Evolutionary conservation across 495 filamentous ascomycete genomes (phyloP).

Genomic region (Penicillium daleae): DNA sequence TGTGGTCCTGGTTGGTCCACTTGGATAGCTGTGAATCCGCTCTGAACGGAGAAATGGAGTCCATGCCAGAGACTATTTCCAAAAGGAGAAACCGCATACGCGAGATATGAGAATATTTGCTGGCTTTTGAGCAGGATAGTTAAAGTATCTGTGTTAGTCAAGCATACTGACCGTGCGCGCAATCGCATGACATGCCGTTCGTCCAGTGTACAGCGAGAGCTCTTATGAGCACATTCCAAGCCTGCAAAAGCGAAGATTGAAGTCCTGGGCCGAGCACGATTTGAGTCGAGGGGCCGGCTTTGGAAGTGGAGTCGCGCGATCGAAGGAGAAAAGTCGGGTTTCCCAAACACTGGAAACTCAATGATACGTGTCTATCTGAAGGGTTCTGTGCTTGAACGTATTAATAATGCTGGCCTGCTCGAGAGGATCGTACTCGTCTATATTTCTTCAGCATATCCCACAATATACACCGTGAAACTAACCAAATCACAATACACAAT

Average conservation of each 20-base stretch:
- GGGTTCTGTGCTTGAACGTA: neutral
- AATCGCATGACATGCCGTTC: neutral
- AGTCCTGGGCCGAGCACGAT: neutral
- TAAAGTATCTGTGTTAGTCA: neutral
- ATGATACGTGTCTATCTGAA: neutral
- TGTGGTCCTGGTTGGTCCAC: neutral
- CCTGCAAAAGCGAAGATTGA: neutral
- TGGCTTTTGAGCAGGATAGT: neutral
- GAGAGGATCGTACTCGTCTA: neutral
- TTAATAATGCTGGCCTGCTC: conserved; percentile 10
- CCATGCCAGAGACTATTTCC: neutral
- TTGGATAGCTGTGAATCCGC: neutral
- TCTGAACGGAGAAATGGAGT: neutral
- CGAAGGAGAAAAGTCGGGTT: neutral
- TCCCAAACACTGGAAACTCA: neutral
- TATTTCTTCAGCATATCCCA: neutral
- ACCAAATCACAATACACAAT: too few species aligned
- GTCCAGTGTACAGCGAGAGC: neutral
- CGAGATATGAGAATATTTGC: conserved; percentile 1
- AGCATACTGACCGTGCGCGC: neutral
- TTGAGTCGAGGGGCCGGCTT: neutral
- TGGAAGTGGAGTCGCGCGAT: neutral
- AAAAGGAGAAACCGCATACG: neutral
- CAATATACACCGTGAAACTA: too few species aligned
- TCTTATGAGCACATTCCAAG: conserved; percentile 3